phyloP scores from a whole-genome alignment of 345 rosid species.

The Euphorbia peplus region DNA sequence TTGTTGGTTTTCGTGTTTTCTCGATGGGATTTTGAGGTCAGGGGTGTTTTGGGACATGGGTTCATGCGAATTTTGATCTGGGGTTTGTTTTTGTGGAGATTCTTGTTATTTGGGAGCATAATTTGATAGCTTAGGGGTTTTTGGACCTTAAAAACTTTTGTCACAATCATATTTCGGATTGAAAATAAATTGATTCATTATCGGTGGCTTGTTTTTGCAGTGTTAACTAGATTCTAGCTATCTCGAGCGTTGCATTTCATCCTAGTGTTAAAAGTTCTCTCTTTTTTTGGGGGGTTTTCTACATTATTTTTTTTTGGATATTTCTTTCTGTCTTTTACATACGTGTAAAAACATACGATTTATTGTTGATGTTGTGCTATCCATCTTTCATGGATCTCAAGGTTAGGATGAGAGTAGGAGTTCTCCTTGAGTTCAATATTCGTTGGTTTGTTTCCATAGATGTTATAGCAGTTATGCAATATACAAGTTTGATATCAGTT shows the following conservation, averaged over 20 bases:
- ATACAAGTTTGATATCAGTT: not conserved
- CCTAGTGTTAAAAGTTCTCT: not conserved
- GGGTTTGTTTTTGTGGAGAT: not conserved
- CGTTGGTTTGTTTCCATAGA: not conserved
- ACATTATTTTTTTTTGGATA: no score
- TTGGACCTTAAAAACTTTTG: not conserved
- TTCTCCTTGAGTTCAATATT: not conserved
- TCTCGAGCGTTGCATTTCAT: not conserved
- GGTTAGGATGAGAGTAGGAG: not conserved
- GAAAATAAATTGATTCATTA: not conserved
- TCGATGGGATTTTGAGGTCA: not conserved
- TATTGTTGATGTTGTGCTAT: no score
- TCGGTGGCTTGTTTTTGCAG: not conserved
- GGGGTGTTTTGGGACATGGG: slow-evolving; percentile 12
- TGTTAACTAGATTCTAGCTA: not conserved
- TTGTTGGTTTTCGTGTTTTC: slow-evolving; percentile 2
- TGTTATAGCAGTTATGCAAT: not conserved
- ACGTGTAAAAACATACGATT: no score
- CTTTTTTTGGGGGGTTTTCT: no score
- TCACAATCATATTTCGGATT: not conserved
- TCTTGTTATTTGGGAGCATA: not conserved
- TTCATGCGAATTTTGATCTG: slow-evolving; percentile 8
- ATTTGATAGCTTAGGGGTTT: not conserved
- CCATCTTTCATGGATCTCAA: no score
- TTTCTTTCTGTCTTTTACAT: no score